Conservation (phyloP, 768 basidiomycete species). For the Mycena leptocephala region DNA sequence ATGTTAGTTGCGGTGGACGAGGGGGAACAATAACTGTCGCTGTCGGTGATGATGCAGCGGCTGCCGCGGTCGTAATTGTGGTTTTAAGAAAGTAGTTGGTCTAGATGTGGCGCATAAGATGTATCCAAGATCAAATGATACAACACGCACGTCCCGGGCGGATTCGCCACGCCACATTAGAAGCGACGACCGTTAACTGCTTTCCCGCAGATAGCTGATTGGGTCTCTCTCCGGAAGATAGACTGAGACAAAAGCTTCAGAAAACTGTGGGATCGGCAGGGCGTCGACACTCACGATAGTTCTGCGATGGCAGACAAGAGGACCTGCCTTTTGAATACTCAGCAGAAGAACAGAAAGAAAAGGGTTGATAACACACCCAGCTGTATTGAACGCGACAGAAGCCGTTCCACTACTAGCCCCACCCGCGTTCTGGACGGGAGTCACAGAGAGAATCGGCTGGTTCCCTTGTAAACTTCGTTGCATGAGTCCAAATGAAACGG, state of each 20-base stretch:
- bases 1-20: not conserved
- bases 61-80: not conserved
- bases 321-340: conserved; percentile 3
- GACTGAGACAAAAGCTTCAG: not conserved
- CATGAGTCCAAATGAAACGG: conserved; percentile 26
- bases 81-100: not conserved
- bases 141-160: not conserved
- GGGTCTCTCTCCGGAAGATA: conserved; percentile 1
- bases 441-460: conserved; percentile 5
- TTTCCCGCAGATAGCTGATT: conserved; percentile 28
- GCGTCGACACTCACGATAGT: conserved; percentile 1
- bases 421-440: not conserved
- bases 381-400: not conserved
- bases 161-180: not conserved
- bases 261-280: no score
- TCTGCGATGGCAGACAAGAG: conserved; percentile 12
- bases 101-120: not conserved
- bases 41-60: not conserved
- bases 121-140: not conserved
- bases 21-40: not conserved
- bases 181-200: conserved; percentile 17
- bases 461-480: conserved; percentile 24
- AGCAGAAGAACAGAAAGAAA: not conserved
- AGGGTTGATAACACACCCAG: not conserved
- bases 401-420: conserved; percentile 4